phyloP scores from a whole-genome alignment of 495 filamentous ascomycete species.

The Clavariopsis aquatica region DNA sequence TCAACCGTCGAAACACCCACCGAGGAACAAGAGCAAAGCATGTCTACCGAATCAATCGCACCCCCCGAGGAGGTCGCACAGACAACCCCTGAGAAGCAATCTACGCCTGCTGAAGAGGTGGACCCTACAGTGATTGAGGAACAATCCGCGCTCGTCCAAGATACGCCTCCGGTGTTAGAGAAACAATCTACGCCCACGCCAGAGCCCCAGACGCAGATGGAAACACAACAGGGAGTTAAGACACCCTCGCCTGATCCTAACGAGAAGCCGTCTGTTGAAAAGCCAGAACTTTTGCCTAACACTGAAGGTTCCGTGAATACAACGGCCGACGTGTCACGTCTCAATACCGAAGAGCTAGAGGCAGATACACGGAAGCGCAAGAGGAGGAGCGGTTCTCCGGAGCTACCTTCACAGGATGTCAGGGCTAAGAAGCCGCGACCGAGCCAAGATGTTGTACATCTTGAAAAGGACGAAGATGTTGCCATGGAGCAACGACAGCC shows the following conservation, averaged over 20 bases:
- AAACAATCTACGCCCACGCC: neutral
- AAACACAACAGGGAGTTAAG: neutral
- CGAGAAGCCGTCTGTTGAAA: slow-evolving; percentile 29
- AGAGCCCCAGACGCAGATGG: neutral
- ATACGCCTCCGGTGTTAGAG: neutral
- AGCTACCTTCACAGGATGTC: slow-evolving; percentile 32
- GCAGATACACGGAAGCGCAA: slow-evolving; percentile 47
- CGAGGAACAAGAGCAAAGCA: too few relatives aligned
- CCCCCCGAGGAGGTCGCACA: neutral
- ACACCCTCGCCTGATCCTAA: slow-evolving; percentile 18
- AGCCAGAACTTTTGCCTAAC: slow-evolving; percentile 16
- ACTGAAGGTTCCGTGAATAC: neutral
- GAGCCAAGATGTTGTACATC: slow-evolving; percentile 26
- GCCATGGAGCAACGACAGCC: slow-evolving; percentile 26
- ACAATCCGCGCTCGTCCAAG: neutral
- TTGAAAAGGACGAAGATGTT: slow-evolving; percentile 37
- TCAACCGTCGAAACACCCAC: neutral
- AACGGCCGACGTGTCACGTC: slow-evolving; percentile 19
- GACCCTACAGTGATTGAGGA: neutral
- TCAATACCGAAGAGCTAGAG: slow-evolving; percentile 35
- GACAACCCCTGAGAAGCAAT: neutral
- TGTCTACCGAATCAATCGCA: neutral
- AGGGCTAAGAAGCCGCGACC: slow-evolving; percentile 41
- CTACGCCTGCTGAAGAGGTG: neutral
- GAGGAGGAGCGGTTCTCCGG: slow-evolving; percentile 42